These are phyloP conservation scores for Ophryocystis elektroscirrha DNA, from an alignment of 169 alveolate genomes.

Conservation along the genomic window DNA sequence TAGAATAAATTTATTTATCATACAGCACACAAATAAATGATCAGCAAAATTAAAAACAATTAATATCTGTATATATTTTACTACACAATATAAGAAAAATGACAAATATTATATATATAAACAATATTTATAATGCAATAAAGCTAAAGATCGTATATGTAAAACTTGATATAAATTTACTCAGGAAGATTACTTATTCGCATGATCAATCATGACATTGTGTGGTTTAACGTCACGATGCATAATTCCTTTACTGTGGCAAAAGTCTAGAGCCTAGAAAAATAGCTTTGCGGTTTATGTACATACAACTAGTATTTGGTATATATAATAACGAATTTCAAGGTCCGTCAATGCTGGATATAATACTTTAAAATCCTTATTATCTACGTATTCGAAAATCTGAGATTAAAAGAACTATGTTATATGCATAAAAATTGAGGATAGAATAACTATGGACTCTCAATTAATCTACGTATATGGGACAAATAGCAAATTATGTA, in stretches of 20 bases:
- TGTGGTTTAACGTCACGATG: conserved; percentile 89
- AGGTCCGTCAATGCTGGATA: conserved; percentile 72
- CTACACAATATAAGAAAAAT: not conserved
- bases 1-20: too few species aligned
- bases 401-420: not conserved
- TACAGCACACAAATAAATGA: not conserved
- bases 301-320: conserved; percentile 52
- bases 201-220: conserved; percentile 82
- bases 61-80: not conserved
- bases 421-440: too few species aligned
- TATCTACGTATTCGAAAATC: conserved; percentile 57
- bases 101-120: not conserved
- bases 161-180: not conserved
- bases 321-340: conserved; percentile 79
- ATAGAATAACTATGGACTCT: too few species aligned
- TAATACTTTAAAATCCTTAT: conserved; percentile 62
- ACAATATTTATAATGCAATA: not conserved
- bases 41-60: not conserved
- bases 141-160: not conserved
- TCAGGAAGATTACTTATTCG: conserved; percentile 11
- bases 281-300: not conserved
- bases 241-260: conserved; percentile 94
- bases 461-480: too few species aligned
- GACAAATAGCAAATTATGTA: not conserved
- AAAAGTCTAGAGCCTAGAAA: conserved; percentile 74